These are phyloP conservation scores for Thermoascus crustaceus DNA, from an alignment of 2,329 filamentous ascomycete species.

Conservation along the genomic window DNA sequence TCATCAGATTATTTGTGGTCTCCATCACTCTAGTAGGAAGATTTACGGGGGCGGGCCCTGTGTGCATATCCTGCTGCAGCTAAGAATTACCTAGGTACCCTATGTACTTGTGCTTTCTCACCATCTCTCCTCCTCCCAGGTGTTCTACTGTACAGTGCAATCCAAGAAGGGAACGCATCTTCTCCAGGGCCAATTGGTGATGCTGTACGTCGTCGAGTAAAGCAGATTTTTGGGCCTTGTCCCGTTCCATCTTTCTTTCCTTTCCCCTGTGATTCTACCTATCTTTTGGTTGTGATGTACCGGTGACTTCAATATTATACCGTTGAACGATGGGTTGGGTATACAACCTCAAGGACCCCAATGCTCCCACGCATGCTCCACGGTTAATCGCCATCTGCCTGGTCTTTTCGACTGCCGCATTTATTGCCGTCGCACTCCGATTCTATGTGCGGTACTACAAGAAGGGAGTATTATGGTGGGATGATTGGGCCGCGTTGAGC, in stretches of 20 bases:
- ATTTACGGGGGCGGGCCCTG: too few species aligned
- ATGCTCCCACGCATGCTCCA: slow-evolving; percentile 14
- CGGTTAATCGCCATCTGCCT: slow-evolving; percentile 17
- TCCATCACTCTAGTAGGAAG: too few species aligned
- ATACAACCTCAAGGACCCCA: slow-evolving; percentile 17
- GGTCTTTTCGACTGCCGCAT: slow-evolving; percentile 14
- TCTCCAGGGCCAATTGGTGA: too few species aligned
- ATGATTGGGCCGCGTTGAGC: slow-evolving; percentile 19
- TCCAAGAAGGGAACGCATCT: too few species aligned
- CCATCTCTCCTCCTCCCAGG: too few species aligned
- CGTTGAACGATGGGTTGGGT: slow-evolving; percentile 20
- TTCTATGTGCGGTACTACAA: slow-evolving; percentile 17
- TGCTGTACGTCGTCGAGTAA: slow-evolving; percentile 2
- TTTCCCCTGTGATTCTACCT: too few species aligned
- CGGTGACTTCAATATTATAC: not conserved
- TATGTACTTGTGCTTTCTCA: too few species aligned
- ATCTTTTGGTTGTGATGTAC: slow-evolving; percentile 3
- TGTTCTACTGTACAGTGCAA: too few species aligned
- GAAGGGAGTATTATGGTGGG: slow-evolving; percentile 16
- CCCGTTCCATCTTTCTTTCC: too few species aligned
- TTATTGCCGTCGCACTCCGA: slow-evolving; percentile 16
- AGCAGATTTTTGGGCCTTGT: slow-evolving; percentile 1
- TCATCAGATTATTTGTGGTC: too few species aligned
- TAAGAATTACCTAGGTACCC: too few species aligned
- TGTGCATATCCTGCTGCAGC: too few species aligned